Base-by-base conservation (phyloP, 768 basidiomycete genomes). In the Russula griseocarnosa region DNA sequence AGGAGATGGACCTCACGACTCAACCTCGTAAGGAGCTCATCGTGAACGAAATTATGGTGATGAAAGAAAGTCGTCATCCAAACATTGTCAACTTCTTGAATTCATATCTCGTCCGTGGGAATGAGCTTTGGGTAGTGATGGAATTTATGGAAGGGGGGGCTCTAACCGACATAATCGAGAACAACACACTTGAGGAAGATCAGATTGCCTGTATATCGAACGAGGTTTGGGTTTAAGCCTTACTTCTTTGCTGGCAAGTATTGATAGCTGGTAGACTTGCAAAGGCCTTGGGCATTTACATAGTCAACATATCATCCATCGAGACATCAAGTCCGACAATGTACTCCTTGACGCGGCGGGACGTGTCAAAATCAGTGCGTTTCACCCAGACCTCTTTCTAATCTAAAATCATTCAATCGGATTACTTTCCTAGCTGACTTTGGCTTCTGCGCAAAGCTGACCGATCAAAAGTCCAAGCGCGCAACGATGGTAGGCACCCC, bases 71-170 rank as follows among this genome's bases (percentile, higher is more conserved):
- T 30, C 92, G 94, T 67, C 94, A 97, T 73, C 92, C 94, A 34
- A 98, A 97, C 71, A 95, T 98, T 62, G 94, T 98, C 79, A 96
- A 96, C 76, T 98, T 92, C 76, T 76, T 96, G 47, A 91, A 96
- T 7, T 85, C 91, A 26, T 97, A 94, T 75, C 83, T 98, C 50
- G 85, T 97, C 58, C 90, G 89, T 76, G 87, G 80, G 73, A 88
- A 82, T 58, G 94, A 96, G 72, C 83, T 97, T 26, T 98, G 94
- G 94, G 94, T 97, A 50, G 94, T 96, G 63, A 98, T 96, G 94
- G 94, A 98, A 77, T 96, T 92, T 73, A 98, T 98, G 94, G 94
- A 98, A 75, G 94, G 94, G 58, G 95, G 97, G 46, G 94, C 96
- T 20, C 79, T 99, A 71, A 98, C 94, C 28, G 96, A 98, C 76